phyloP scores from a whole-genome alignment of 495 filamentous ascomycete species.

The Penicillium bovifimosum region DNA sequence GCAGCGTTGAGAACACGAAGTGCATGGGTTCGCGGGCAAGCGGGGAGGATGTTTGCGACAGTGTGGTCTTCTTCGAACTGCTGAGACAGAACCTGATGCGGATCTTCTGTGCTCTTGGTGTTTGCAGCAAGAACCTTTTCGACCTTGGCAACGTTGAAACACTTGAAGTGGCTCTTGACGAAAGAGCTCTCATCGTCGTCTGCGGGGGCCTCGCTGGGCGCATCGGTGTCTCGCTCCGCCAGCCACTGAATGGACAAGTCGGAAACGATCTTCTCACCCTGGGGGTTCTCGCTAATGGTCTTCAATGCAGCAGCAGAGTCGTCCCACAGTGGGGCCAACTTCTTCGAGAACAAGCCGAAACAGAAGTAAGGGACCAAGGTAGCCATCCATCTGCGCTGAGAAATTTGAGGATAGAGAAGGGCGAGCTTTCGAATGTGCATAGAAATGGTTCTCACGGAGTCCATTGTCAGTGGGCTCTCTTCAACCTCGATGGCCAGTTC shows the following conservation, averaged over 20 bases:
- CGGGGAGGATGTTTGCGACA: conserved; percentile 30
- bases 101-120: conserved; percentile 20
- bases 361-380: conserved; percentile 72
- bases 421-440: conserved; percentile 81
- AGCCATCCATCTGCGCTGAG: conserved; percentile 57
- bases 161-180: conserved; percentile 61
- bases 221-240: conserved; percentile 45
- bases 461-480: conserved; percentile 65
- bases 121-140: conserved; percentile 38
- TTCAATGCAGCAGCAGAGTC: conserved; percentile 71
- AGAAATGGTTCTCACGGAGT: conserved; percentile 66
- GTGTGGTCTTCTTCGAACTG: conserved; percentile 34
- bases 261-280: conserved; percentile 67
- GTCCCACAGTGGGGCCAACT: conserved; percentile 77
- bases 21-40: conserved; percentile 63
- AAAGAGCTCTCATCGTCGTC: conserved; percentile 28
- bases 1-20: conserved; percentile 69
- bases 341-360: conserved; percentile 84
- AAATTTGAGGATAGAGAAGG: conserved; percentile 49
- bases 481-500: conserved; percentile 62
- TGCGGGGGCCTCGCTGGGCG: conserved; percentile 13
- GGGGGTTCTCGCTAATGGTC: conserved; percentile 61
- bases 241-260: conserved; percentile 78
- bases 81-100: conserved; percentile 19
- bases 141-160: conserved; percentile 62